Conservation (phyloP, 495 filamentous ascomycete genomes). For the Neurospora sp. region DNA sequence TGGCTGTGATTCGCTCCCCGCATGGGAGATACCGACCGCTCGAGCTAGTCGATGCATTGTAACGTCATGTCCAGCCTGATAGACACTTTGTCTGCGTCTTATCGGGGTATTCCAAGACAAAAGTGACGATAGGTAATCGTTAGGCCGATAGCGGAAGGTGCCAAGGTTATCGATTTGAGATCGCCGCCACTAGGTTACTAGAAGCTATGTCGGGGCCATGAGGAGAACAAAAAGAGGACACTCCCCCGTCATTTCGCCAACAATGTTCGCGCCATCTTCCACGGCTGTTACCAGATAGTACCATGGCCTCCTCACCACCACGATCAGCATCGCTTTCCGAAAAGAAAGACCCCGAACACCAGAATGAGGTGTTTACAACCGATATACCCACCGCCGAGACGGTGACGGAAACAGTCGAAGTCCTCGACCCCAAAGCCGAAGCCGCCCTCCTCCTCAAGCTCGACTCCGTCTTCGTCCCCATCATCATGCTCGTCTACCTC, state of each 20-base stretch:
- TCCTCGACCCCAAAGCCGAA: conserved; percentile 44
- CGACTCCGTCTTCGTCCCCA: conserved; percentile 39
- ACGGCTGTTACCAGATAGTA: not conserved
- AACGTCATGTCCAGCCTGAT: not conserved
- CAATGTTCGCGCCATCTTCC: not conserved
- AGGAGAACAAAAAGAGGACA: not conserved
- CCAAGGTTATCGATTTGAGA: not conserved
- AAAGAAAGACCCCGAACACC: not conserved
- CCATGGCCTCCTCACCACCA: not conserved
- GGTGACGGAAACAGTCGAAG: not conserved
- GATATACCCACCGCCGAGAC: not conserved
- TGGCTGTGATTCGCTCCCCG: not conserved
- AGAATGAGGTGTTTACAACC: not conserved
- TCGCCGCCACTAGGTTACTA: not conserved
- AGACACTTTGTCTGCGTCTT: not conserved
- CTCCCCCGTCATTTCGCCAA: not conserved
- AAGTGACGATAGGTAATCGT: not conserved
- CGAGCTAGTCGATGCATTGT: not conserved
- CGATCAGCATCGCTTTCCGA: not conserved
- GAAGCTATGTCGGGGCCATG: not conserved
- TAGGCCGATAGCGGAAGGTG: not conserved
- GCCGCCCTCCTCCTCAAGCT: conserved; percentile 40
- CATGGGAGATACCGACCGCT: not conserved
- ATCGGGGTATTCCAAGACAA: not conserved
- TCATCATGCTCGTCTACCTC: conserved; percentile 44